Base-by-base conservation (phyloP, 139 green algal genomes). In the Coccomyxa sp. region DNA sequence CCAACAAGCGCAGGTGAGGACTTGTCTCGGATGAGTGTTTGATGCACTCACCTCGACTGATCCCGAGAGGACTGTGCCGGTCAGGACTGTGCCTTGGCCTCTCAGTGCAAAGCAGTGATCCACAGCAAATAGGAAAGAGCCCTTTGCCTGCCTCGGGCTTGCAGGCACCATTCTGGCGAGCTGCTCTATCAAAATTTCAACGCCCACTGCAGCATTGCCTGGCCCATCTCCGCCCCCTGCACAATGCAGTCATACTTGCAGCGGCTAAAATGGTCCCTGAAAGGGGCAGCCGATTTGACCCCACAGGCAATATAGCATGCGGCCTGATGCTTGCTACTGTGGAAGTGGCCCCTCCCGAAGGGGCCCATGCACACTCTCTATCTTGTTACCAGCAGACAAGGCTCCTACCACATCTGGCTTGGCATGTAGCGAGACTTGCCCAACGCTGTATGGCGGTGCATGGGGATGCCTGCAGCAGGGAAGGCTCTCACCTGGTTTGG, bases 91-190 rank as follows among this genome's bases (percentile, higher is more conserved):
- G 24, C 96, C 95, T 76, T 98, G 93, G 0, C 95, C 95, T 68
- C 92, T 94, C 77, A 98, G 91, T 0, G 87, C 79, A 77, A 99
- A 98, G 87, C 95, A 98, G 85, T 99, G 96, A 84, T 99, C 96
- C 8, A 98, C 85, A 14, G 92, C 86, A 72, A 97, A 96, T 29
- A 98, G 88, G 70, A 98, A 94, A n/a, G 89, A 78, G 16, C 54
- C 79, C 7, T 9, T 55, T 12, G 70, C 29, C 7, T 27, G 18
- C 8, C 40, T 35, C 31, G 71, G 74, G 38, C 55, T 41, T 0
- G 14, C 31, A 12, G 77, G 73, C 34, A 85, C 73, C 58, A 58
- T 50, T 37, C 41, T 29, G 39, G 81, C 37, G 68, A 89, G 79
- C 75, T 76, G n/a, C 14, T 6, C 44, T 7, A 86, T 54, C n/a